phyloP scores from a whole-genome alignment of 805 yeast genomes.

The Candida coquimbonensis region DNA sequence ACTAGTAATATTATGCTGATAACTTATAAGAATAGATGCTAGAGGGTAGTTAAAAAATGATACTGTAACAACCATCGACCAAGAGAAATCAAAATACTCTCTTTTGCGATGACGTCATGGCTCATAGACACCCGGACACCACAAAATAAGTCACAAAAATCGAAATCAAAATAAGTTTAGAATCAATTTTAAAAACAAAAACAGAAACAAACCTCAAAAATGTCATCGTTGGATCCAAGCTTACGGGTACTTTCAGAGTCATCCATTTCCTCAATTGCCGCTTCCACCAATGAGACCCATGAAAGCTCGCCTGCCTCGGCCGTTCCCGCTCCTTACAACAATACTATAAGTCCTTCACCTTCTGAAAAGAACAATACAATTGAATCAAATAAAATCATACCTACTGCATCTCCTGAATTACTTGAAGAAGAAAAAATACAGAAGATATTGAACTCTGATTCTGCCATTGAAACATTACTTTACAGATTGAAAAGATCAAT shows the following conservation, averaged over 20 bases:
- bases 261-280: neutral
- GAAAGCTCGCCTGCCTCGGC: neutral
- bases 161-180: neutral
- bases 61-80: no score
- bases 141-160: no score
- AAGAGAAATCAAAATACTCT: no score
- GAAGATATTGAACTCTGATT: constrained; percentile 56
- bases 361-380: constrained; percentile 1
- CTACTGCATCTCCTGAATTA: constrained; percentile 28
- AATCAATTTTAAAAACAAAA: neutral
- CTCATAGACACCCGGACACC: no score
- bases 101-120: no score
- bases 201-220: neutral
- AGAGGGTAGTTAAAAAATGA: no score
- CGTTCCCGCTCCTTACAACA: neutral
- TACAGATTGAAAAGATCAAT: constrained; percentile 72
- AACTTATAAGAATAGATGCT: neutral
- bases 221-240: neutral
- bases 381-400: constrained; percentile 10
- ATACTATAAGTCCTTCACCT: constrained; percentile 3
- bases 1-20: neutral
- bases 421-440: constrained; percentile 45
- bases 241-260: constrained; percentile 4
- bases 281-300: neutral
- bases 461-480: constrained; percentile 68